Evolutionary conservation across 2,329 filamentous ascomycete species (phyloP).

Genomic region (Penicillium sumatraense): DNA sequence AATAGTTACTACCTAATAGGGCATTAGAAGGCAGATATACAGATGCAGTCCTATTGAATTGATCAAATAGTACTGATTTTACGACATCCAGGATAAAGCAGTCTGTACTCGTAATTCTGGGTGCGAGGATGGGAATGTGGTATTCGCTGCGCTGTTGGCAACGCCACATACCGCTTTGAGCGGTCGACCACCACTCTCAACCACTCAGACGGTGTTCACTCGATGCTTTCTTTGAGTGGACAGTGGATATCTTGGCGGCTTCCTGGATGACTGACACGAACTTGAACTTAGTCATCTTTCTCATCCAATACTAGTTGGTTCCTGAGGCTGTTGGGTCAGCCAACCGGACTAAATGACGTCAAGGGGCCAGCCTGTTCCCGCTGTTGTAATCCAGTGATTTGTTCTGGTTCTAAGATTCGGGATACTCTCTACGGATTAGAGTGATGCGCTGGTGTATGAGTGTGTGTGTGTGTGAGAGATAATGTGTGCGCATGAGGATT

Average conservation of each 20-base stretch:
- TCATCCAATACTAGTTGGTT: constrained; percentile 6
- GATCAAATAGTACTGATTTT: no score
- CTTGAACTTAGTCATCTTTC: background rate
- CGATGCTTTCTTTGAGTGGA: background rate
- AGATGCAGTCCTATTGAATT: no score
- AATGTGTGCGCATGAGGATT: no score
- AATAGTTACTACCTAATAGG: no score
- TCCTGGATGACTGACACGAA: background rate
- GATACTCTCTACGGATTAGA: constrained; percentile 5
- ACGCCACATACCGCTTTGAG: constrained; percentile 3
- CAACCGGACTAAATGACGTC: constrained; percentile 19
- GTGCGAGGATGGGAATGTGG: background rate
- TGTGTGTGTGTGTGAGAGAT: no score
- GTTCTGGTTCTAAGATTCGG: constrained; percentile 1
- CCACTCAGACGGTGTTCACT: background rate
- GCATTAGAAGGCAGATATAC: no score
- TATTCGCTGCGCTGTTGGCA: background rate
- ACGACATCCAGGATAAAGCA: no score
- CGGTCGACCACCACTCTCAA: background rate
- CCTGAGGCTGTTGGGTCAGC: constrained; percentile 13
- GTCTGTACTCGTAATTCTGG: no score
- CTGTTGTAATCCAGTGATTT: constrained; percentile 4
- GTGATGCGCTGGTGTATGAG: no score
- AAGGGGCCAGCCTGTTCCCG: constrained; percentile 8
- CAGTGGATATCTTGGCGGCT: background rate